A percentile compares a stretch with the other conserved stretches of the same genome.
These are phyloP conservation scores for Hagleromyces aurorensis DNA, from an alignment of 805 yeast species.

Conservation along the genomic window DNA sequence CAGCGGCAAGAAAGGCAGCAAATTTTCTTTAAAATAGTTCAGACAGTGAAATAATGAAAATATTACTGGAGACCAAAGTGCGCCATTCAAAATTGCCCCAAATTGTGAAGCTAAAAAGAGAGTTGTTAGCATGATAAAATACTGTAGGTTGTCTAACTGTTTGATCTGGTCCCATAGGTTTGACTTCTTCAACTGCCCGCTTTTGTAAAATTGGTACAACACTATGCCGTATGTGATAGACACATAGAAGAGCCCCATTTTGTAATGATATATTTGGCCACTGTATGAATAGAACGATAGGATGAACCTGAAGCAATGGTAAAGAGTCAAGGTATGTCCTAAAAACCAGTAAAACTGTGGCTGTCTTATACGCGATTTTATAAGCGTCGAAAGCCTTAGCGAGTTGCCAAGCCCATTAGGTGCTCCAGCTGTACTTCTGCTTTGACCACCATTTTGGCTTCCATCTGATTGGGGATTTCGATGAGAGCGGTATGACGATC, in stretches of 20 bases:
- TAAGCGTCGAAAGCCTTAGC: constrained; percentile 15
- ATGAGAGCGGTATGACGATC: no score
- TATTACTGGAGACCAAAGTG: constrained; percentile 52
- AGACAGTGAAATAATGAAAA: constrained; percentile 60
- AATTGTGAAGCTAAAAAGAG: constrained; percentile 39
- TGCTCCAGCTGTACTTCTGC: no score
- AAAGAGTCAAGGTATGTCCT: constrained; percentile 45
- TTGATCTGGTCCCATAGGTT: constrained; percentile 26
- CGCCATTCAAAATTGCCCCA: constrained; percentile 36
- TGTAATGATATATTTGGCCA: constrained; percentile 32
- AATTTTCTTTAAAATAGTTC: constrained; percentile 45
- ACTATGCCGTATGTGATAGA: constrained; percentile 57
- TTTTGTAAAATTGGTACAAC: constrained; percentile 48
- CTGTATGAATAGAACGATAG: constrained; percentile 36
- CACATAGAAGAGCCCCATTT: constrained; percentile 41
- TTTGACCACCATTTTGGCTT: no score
- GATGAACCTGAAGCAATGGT: constrained; percentile 36
- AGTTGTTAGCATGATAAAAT: constrained; percentile 39
- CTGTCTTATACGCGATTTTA: constrained; percentile 30
- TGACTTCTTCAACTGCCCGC: constrained; percentile 31
- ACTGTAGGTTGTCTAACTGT: constrained; percentile 54
- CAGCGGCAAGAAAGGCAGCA: constrained; percentile 45
- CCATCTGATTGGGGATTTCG: no score
- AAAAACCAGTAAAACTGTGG: constrained; percentile 67
- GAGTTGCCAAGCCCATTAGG: no score